Evolutionary conservation across 352 stramenopile species (phyloP).

Genomic region (Phytophthora cryptogea): DNA sequence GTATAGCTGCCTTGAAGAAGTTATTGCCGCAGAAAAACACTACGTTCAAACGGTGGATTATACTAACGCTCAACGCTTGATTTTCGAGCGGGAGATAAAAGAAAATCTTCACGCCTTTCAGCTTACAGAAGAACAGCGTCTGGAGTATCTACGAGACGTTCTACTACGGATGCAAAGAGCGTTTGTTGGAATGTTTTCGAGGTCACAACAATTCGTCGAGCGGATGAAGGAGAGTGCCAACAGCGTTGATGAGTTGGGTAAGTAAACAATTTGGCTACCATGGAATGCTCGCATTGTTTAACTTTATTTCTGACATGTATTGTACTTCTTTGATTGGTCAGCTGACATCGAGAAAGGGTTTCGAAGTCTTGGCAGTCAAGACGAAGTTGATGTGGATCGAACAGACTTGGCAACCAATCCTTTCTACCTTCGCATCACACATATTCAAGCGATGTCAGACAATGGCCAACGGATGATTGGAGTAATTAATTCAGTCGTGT

Average conservation of each 20-base stretch:
- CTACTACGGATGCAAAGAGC: constrained; percentile 69
- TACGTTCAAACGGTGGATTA: constrained; percentile 74
- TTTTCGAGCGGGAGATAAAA: constrained; percentile 72
- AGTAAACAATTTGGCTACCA: constrained; percentile 6
- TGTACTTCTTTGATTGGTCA: constrained; percentile 22
- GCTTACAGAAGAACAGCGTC: constrained; percentile 81
- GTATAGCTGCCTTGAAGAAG: constrained; percentile 63
- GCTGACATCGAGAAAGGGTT: constrained; percentile 81
- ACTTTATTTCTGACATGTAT: not conserved
- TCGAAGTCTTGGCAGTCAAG: constrained; percentile 51
- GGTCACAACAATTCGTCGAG: constrained; percentile 48
- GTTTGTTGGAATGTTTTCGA: constrained; percentile 51
- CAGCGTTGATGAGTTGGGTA: constrained; percentile 74
- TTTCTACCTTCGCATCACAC: constrained; percentile 68
- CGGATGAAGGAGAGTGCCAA: constrained; percentile 54
- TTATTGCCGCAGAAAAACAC: constrained; percentile 67
- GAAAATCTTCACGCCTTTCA: constrained; percentile 84
- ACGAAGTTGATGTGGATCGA: constrained; percentile 46
- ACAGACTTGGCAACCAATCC: constrained; percentile 61
- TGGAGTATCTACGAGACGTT: constrained; percentile 82
- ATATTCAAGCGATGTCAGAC: constrained; percentile 74
- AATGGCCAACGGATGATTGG: constrained; percentile 62
- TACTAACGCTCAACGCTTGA: constrained; percentile 64
- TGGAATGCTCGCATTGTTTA: not conserved
- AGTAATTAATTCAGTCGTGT: constrained; percentile 53